phyloP scores from a whole-genome alignment of 306 rosid species.

The Casuarina equisetifolia region DNA sequence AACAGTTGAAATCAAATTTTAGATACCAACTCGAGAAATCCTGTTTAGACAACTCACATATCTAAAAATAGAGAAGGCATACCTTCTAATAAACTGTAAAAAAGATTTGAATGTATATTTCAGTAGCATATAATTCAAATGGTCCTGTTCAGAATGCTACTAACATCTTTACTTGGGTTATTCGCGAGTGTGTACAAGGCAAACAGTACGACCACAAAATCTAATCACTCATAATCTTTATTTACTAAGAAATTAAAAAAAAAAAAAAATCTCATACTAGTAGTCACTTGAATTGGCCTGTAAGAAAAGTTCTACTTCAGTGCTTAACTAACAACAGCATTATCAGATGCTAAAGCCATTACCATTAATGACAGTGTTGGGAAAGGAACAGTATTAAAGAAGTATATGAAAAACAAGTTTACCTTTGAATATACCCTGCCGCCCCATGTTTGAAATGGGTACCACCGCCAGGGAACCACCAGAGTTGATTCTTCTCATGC shows the following conservation, averaged over 20 bases:
- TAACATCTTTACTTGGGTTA: too few relatives aligned
- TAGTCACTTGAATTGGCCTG: background rate
- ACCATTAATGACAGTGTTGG: background rate
- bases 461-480: constrained; percentile 99
- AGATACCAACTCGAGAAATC: background rate
- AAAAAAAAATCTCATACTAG: background rate
- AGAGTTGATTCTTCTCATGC: constrained; percentile 70
- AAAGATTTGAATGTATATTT: too few relatives aligned
- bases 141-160: too few relatives aligned
- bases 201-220: background rate
- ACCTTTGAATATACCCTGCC: constrained; percentile 85
- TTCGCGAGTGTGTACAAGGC: background rate
- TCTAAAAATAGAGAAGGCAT: too few relatives aligned
- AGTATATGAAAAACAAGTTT: constrained; percentile 17
- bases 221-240: background rate
- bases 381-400: background rate
- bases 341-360: background rate
- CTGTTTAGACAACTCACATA: background rate
- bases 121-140: too few relatives aligned
- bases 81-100: too few relatives aligned
- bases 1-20: background rate
- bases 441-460: constrained; percentile 98
- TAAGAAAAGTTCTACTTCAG: background rate
- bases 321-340: background rate
- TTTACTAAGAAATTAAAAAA: background rate